phyloP scores from a whole-genome alignment of 2,329 filamentous ascomycete genomes.

The Aureobasidium mangrovei region DNA sequence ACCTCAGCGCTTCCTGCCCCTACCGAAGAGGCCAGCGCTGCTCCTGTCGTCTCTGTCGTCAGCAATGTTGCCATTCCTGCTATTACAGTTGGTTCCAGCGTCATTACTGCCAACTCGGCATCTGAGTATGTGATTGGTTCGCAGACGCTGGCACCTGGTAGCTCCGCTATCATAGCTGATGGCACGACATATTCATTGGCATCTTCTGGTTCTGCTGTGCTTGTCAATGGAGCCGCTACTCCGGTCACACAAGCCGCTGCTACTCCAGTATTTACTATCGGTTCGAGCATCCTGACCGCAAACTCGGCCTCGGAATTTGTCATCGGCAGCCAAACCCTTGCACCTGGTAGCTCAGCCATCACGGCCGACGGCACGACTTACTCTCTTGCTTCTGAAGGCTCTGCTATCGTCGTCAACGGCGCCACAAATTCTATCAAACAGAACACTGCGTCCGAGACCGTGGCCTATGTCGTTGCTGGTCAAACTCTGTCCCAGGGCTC shows the following conservation, averaged over 20 bases:
- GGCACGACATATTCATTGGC: constrained; percentile 15
- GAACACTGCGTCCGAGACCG: neutral
- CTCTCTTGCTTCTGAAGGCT: constrained; percentile 23
- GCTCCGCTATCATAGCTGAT: constrained; percentile 2
- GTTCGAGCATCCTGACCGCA: constrained; percentile 14
- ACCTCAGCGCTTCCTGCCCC: neutral
- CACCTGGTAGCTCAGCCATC: constrained; percentile 10
- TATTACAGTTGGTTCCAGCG: neutral
- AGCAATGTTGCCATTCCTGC: neutral
- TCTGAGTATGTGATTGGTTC: constrained; percentile 15
- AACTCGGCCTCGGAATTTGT: constrained; percentile 13
- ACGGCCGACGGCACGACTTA: constrained; percentile 14
- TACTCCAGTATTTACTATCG: neutral
- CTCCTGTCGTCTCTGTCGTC: neutral
- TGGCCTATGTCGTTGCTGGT: neutral
- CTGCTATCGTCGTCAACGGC: neutral
- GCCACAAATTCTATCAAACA: neutral
- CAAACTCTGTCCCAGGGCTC: neutral
- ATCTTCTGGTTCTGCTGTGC: constrained; percentile 22
- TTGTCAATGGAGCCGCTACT: neutral
- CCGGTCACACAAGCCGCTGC: neutral
- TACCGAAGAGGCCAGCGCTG: neutral
- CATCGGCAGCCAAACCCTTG: constrained; percentile 13
- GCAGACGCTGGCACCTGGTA: constrained; percentile 13
- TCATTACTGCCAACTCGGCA: constrained; percentile 15